Evolutionary conservation across 257 asterid species (phyloP).

Genomic region (Asclepias syriaca): DNA sequence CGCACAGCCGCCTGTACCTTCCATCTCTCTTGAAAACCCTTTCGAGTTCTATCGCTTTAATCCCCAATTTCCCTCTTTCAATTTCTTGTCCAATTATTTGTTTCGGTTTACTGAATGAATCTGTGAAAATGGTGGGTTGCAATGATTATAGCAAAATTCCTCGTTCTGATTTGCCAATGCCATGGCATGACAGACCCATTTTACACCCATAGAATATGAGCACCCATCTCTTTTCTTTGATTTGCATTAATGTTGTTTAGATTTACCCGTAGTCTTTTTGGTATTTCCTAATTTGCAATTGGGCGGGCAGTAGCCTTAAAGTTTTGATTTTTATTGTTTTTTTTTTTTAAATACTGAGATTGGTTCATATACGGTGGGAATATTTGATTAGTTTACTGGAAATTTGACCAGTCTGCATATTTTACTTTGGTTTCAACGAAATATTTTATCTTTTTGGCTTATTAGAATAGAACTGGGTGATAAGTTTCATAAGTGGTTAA

Average conservation of each 20-base stretch:
- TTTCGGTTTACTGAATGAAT: background rate
- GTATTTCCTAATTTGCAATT: background rate
- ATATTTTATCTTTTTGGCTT: background rate
- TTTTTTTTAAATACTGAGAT: background rate
- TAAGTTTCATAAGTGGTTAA: background rate
- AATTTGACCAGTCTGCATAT: background rate
- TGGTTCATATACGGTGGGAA: background rate
- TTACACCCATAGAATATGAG: constrained; percentile 90
- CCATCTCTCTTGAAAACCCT: background rate
- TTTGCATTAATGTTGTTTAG: background rate
- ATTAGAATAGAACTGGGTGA: background rate
- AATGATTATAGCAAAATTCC: constrained; percentile 66
- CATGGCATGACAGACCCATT: constrained; percentile 61
- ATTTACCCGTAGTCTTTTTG: background rate
- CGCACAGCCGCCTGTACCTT: background rate
- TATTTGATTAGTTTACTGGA: background rate
- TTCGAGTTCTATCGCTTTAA: background rate
- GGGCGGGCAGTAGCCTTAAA: background rate
- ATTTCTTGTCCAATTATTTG: background rate
- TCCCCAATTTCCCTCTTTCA: background rate
- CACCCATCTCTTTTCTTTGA: constrained; percentile 17
- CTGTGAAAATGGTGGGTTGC: constrained; percentile 29
- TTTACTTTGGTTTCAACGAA: background rate
- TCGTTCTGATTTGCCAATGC: constrained; percentile 60
- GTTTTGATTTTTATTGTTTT: background rate